These are phyloP conservation scores for Sphagnum magellanicum DNA, from an alignment of 228 moss, liverwort and hornwort species.

Conservation along the genomic window DNA sequence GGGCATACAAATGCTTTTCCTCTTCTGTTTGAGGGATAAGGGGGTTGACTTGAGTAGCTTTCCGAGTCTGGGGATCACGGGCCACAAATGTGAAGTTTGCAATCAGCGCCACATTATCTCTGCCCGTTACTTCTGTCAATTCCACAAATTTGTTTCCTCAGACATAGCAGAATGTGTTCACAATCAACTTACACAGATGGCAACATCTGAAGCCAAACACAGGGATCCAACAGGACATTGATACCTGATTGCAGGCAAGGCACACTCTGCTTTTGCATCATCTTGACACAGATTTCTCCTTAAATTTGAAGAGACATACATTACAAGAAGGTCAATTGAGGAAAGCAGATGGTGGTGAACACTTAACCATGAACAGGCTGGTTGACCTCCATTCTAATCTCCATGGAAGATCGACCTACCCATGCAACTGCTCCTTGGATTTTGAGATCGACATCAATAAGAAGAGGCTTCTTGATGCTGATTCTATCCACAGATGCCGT, in stretches of 20 bases:
- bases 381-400: conserved; percentile 89
- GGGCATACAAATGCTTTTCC: conserved; percentile 58
- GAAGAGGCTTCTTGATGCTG: conserved; percentile 66
- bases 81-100: conserved; percentile 98
- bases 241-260: too few relatives aligned
- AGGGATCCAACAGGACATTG: too few relatives aligned
- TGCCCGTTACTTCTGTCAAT: conserved; percentile 23
- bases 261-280: too few relatives aligned
- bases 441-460: conserved; percentile 61
- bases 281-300: too few relatives aligned
- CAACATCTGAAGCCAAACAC: too few relatives aligned
- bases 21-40: conserved; percentile 56
- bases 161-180: too few relatives aligned
- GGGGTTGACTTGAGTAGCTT: conserved; percentile 67
- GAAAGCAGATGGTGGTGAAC: too few relatives aligned
- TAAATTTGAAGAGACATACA: too few relatives aligned
- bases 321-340: too few relatives aligned
- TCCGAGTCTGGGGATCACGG: conserved; percentile 66
- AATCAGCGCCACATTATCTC: conserved; percentile 56
- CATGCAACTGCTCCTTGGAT: conserved; percentile 76
- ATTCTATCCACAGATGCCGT: conserved; percentile 98
- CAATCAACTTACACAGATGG: too few relatives aligned
- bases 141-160: too few relatives aligned
- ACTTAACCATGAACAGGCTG: conserved; percentile 53
- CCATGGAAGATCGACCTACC: conserved; percentile 91